Evolutionary conservation across 768 basidiomycete genomes (phyloP).

Genomic region (Hericium erinaceus): DNA sequence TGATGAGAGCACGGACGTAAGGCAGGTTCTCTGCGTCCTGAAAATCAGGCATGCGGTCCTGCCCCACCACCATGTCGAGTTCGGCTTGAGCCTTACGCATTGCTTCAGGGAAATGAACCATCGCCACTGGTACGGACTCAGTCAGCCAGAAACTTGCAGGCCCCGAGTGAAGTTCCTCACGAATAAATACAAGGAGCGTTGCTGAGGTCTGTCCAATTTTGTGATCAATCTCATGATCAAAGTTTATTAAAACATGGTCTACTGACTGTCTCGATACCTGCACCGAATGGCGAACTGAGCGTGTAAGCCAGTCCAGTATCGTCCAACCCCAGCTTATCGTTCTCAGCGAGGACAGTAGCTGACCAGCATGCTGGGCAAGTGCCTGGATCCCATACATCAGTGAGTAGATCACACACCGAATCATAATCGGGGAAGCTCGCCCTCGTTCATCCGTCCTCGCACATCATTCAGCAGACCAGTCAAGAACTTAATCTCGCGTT

Average conservation of each 20-base stretch:
- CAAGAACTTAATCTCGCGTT: constrained; percentile 31
- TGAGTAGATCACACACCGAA: constrained; percentile 28
- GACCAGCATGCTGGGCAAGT: constrained; percentile 32
- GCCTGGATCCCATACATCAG: constrained; percentile 11
- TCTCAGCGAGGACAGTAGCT: constrained; percentile 26
- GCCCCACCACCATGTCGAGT: constrained; percentile 1
- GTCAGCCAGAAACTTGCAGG: neutral
- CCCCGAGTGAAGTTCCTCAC: constrained; percentile 15
- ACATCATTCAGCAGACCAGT: constrained; percentile 34
- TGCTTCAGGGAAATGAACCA: constrained; percentile 21
- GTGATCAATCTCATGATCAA: neutral
- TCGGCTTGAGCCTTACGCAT: constrained; percentile 11
- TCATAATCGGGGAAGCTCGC: constrained; percentile 19
- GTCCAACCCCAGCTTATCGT: constrained; percentile 29
- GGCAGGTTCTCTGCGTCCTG: constrained; percentile 7
- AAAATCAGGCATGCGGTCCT: constrained; percentile 5
- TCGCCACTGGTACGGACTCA: constrained; percentile 12
- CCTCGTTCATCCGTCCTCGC: constrained; percentile 30
- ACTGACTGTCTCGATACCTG: constrained; percentile 36
- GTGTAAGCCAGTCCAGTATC: constrained; percentile 38
- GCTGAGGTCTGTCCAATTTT: constrained; percentile 21
- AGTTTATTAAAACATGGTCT: neutral
- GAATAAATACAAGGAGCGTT: constrained; percentile 24
- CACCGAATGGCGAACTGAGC: constrained; percentile 38
- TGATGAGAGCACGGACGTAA: constrained; percentile 11